Conservation (phyloP, 345 rosid species). For the Alliaria petiolata region DNA sequence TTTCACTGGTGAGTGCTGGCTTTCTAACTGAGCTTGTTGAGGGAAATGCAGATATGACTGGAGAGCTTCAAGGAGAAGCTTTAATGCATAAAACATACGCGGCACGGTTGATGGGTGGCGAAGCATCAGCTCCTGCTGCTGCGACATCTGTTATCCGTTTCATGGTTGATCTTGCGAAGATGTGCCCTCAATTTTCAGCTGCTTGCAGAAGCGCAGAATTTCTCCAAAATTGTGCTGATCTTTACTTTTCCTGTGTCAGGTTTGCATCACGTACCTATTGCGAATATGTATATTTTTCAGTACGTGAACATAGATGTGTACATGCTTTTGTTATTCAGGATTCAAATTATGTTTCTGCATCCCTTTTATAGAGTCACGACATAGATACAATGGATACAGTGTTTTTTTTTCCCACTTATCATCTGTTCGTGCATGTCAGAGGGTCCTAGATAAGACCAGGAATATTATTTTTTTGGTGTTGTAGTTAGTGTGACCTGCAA, state of each 20-base stretch:
- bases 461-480: background rate
- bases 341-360: background rate
- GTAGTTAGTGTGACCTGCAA: conserved; percentile 9
- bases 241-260: conserved; percentile 91
- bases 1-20: conserved; percentile 67
- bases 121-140: conserved; percentile 95
- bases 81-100: conserved; percentile 97
- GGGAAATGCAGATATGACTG: conserved; percentile 67
- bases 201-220: conserved; percentile 77
- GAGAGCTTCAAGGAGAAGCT: conserved; percentile 98
- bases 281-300: background rate
- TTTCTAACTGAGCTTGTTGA: conserved; percentile 81
- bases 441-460: conserved; percentile 1
- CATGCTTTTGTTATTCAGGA: background rate
- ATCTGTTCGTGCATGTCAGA: background rate
- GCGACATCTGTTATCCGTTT: conserved; percentile 87
- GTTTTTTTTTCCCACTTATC: background rate
- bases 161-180: conserved; percentile 96
- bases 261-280: conserved; percentile 36
- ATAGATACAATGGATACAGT: background rate
- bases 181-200: conserved; percentile 84
- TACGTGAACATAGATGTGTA: background rate
- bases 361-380: background rate
- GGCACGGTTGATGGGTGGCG: conserved; percentile 91
- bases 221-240: conserved; percentile 82